Percentiles rank a stretch among this genome's conserved stretches.
These are phyloP conservation scores for Penicillium herquei DNA, from an alignment of 495 filamentous ascomycete species.

Conservation along the genomic window DNA sequence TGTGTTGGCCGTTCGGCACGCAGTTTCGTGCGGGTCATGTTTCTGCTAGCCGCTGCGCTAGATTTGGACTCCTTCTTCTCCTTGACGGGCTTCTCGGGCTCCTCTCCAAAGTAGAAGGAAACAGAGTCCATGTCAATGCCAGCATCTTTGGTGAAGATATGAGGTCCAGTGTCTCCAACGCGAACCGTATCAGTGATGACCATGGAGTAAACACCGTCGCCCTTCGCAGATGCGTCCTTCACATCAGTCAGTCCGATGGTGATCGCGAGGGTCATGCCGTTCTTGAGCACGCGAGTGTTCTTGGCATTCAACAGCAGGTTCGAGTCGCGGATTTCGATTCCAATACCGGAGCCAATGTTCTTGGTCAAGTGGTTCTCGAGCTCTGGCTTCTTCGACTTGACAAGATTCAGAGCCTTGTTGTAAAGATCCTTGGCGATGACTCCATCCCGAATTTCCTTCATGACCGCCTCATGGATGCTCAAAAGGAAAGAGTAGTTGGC, in stretches of 20 bases:
- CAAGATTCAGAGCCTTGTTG: conserved; percentile 72
- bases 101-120: conserved; percentile 96
- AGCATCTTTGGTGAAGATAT: conserved; percentile 88
- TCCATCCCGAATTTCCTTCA: conserved; percentile 88
- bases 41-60: conserved; percentile 81
- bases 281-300: conserved; percentile 76
- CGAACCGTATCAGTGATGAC: conserved; percentile 91
- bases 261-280: conserved; percentile 94
- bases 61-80: conserved; percentile 81
- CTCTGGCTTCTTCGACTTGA: conserved; percentile 88
- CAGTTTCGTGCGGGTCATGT: conserved; percentile 90
- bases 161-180: conserved; percentile 69
- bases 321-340: conserved; percentile 82
- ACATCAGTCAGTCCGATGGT: conserved; percentile 86
- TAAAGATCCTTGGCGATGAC: conserved; percentile 87
- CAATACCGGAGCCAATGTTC: conserved; percentile 85
- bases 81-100: conserved; percentile 56
- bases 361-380: conserved; percentile 90
- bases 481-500: conserved; percentile 92
- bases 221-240: conserved; percentile 75
- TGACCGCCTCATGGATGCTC: conserved; percentile 76
- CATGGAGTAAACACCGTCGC: conserved; percentile 83
- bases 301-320: conserved; percentile 82
- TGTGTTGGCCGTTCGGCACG: conserved; percentile 85
- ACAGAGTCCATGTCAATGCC: conserved; percentile 86